Percentiles rank a stretch among this genome's conserved stretches.
These are phyloP conservation scores for Stenogyne calaminthoides DNA, from an alignment of 305 asterid genomes.

Conservation along the genomic window DNA sequence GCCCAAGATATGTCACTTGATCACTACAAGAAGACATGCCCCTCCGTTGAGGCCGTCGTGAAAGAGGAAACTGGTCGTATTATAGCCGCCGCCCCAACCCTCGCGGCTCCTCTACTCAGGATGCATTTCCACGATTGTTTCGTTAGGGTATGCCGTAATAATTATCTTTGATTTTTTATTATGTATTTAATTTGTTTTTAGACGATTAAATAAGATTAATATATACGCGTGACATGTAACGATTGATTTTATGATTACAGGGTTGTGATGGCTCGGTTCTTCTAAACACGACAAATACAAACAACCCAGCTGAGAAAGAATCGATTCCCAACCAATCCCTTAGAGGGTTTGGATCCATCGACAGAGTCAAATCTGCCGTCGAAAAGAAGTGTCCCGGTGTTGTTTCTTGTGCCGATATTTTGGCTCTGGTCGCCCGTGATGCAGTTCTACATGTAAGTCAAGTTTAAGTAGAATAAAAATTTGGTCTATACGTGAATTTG, in stretches of 20 bases:
- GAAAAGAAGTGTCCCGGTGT: conserved; percentile 55
- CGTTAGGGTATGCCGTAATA: conserved; percentile 42
- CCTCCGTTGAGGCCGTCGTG: conserved; percentile 47
- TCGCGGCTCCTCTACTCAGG: conserved; percentile 57
- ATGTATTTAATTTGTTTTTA: too few species aligned
- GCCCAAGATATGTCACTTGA: conserved; percentile 43
- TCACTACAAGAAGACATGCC: conserved; percentile 54
- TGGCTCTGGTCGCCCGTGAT: conserved; percentile 64
- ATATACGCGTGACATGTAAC: not conserved
- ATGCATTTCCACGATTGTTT: conserved; percentile 72
- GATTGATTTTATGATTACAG: conserved; percentile 27
- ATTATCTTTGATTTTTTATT: not conserved
- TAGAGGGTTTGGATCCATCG: conserved; percentile 55
- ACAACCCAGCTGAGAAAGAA: conserved; percentile 53
- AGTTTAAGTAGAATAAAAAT: too few species aligned
- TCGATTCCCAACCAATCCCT: conserved; percentile 49
- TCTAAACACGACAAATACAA: conserved; percentile 41
- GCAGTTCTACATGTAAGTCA: conserved; percentile 38
- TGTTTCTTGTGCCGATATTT: conserved; percentile 67
- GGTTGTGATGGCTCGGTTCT: conserved; percentile 72
- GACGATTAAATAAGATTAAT: not conserved
- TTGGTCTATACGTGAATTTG: too few species aligned
- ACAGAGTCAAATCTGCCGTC: conserved; percentile 55
- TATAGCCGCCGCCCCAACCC: conserved; percentile 47
- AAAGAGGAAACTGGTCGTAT: conserved; percentile 35